Evolutionary conservation across 1,284 basidiomycete species (phyloP).

Genomic region (Cystobasidium sp.): DNA sequence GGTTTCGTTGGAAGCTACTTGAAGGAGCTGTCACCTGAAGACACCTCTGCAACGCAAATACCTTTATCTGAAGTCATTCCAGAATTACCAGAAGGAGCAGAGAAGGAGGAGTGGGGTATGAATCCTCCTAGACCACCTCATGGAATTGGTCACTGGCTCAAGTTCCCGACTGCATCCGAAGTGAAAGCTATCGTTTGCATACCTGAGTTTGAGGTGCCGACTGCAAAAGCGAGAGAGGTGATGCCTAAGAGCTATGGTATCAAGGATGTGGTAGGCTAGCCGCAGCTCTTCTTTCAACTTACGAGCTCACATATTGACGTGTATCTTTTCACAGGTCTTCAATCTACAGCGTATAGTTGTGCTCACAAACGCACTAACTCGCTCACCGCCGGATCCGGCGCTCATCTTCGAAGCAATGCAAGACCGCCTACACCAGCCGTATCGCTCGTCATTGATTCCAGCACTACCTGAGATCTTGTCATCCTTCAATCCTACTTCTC

Average conservation of each 20-base stretch:
- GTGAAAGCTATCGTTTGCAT: conserved; percentile 96
- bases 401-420: conserved; percentile 99
- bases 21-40: conserved; percentile 74
- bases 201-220: conserved; percentile 94
- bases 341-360: conserved; percentile 97
- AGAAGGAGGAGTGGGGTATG: conserved; percentile 76
- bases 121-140: conserved; percentile 83
- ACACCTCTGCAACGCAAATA: conserved; percentile 78
- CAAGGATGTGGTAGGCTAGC: conserved; percentile 79
- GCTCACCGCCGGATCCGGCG: conserved; percentile 85
- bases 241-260: conserved; percentile 82
- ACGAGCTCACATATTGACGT: background rate
- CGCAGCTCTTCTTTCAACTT: conserved; percentile 20
- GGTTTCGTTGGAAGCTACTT: conserved; percentile 99
- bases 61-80: conserved; percentile 95
- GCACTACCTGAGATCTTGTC: conserved; percentile 89
- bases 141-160: conserved; percentile 93
- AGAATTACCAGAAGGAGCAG: conserved; percentile 89
- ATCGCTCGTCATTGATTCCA: conserved; percentile 81
- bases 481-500: conserved; percentile 80
- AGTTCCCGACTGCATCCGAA: conserved; percentile 81
- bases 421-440: conserved; percentile 96
- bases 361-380: conserved; percentile 90
- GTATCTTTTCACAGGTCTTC: conserved; percentile 72
- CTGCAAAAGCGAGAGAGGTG: conserved; percentile 88